A percentile compares a stretch with the other conserved stretches of the same genome.
Evolutionary conservation across 2,329 filamentous ascomycete genomes (phyloP).

Genomic region (Rhynchosporium agropyri): DNA sequence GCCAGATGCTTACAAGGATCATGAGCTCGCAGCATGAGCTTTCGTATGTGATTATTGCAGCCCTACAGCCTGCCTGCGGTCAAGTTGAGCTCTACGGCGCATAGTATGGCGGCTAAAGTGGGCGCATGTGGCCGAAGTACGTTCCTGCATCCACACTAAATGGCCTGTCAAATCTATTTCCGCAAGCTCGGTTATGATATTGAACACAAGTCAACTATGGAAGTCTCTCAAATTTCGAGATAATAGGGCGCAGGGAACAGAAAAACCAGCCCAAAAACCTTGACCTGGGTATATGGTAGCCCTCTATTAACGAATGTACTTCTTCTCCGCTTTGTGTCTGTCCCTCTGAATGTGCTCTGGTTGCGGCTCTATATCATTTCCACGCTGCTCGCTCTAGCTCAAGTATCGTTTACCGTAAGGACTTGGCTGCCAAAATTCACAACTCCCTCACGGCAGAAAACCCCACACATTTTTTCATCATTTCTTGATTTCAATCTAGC

Average conservation of each 20-base stretch:
- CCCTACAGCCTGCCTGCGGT: background rate
- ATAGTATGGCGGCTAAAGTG: too few species aligned
- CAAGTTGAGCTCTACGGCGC: background rate
- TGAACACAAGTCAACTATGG: background rate
- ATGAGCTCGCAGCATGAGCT: constrained; percentile 20
- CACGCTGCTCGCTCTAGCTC: background rate
- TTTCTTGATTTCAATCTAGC: too few species aligned
- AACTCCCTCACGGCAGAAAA: too few species aligned
- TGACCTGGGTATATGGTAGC: constrained; percentile 3
- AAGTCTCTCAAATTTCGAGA: constrained; percentile 1
- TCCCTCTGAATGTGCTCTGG: constrained; percentile 10
- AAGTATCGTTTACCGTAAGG: background rate
- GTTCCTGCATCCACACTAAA: background rate
- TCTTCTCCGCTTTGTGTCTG: background rate
- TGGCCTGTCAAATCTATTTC: background rate
- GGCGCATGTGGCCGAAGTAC: too few species aligned
- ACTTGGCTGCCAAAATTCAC: too few species aligned
- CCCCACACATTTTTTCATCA: too few species aligned
- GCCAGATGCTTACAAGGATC: constrained; percentile 37
- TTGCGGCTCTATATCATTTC: background rate
- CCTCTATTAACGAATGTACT: constrained; percentile 1
- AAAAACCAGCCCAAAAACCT: background rate
- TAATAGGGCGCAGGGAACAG: background rate
- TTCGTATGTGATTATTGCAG: constrained; percentile 6
- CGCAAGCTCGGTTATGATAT: background rate